Evolutionary conservation across 352 stramenopile species (phyloP), one percentile per base, ranked within the genome.

Genomic region (Pythium coloratum): DNA sequence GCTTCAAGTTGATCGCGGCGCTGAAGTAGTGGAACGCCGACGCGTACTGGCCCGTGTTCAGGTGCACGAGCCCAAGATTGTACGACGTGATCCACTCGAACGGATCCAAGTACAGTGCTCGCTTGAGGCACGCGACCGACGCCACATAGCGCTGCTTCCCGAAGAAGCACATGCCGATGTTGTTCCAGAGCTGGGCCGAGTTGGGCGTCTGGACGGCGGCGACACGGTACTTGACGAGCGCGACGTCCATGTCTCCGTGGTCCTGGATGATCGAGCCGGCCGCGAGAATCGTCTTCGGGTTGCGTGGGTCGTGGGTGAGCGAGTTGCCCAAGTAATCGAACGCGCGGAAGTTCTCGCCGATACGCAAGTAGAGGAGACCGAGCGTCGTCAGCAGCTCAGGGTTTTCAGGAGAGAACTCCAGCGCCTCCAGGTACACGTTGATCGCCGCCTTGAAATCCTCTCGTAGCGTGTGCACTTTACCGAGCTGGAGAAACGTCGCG

Each of bases 81-180:
- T 97, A 98, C 49, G 77, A 88, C 55, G 93, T 97, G 76, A 98
- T 97, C 92, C 92, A 98, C 80, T 98, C 92, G 70, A 98, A 98
- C 42, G 94, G 94, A 50, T 97, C 90, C 56, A 98, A 62, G 71
- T 97, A 98, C 53, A 97, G 61, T 18, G 94, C 93, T 2, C 90
- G 81, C 75, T 98, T 98, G 14, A 98, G 80, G 38, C 91, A 98
- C 38, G 94, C 83, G 7, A 98, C 83, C 0, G 91, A 92, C 67
- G 89, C 77, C 44, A 92, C 88, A 67, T 80, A 93, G 9, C 81
- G 85, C 69, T 94, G 84, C 74, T 98, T 98, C 34, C 91, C 91
- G 69, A 98, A 98, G 69, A 98, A 98, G 68, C 92, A 98, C 94
- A 98, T 98, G 55, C 92, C 93, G 49, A 98, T 89, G 72, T 98